Evolutionary conservation across 2,329 filamentous ascomycete genomes (phyloP), one percentile per base, ranked within the genome.

Genomic region (Zymoseptoria crescenta): DNA sequence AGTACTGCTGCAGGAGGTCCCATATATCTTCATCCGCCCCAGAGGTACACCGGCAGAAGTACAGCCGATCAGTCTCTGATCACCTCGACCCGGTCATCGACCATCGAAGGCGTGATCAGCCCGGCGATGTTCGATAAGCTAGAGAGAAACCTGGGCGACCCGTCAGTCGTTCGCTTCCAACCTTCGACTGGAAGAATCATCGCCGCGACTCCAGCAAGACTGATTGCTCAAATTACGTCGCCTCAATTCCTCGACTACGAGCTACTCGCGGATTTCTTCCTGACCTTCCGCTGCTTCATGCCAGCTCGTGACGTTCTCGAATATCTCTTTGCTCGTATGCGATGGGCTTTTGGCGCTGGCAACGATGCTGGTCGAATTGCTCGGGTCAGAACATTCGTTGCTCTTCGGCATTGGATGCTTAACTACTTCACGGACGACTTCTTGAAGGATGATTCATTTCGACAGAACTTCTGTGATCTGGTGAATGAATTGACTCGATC

Each of bases 341-440:
- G 86, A 65, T 99, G 94, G 94, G 91, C 94, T 0, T 80, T 96
- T 54, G 83, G 83, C 53, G 83, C 89, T 57, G 78, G 83, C 52
- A 90, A 96, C 70, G 91, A 96, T 71, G 85, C 87, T 59, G 94
- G 94, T 10, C 89, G 91, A 70, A 90, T 99, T 56, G 94, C 96
- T n/a, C 85, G 93, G 54, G 95, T 99, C 16, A 85, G 94, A 49
- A 95, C 92, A 0, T 99, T 97, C 76, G 94, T 96, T 27, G 94
- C 94, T 7, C 81, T 97, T 51, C 86, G 94, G 58, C 94, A 99
- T 74, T 99, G 94, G 94, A 92, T 97, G 59, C 76, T 99, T 62
- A 99, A 99, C 73, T 99, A 99, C 74, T 99, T 97, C 66, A 82
- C 89, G 57, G 94, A 99, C 70, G 94, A 99, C 71, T 99, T 96